Base-by-base conservation (phyloP, 768 basidiomycete genomes). In the Termitomyces heimii region DNA sequence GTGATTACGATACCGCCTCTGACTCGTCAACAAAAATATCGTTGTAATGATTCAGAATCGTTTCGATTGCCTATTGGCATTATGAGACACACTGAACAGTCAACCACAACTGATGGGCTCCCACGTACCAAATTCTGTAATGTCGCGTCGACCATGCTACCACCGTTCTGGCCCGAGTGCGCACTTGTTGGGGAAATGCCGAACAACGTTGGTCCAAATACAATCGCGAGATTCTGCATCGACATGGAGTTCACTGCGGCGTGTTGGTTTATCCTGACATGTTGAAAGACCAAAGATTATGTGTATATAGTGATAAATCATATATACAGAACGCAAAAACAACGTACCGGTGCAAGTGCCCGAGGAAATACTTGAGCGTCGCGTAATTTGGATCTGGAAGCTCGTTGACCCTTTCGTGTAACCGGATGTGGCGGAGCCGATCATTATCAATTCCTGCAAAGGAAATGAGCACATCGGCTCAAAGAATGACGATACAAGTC, bases 301-400 rank as follows among this genome's bases (percentile, higher is more conserved):
- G n/a, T n/a, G n/a, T n/a, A 42, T 18, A 54, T 39, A 48, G 28
- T 54, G 32, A 48, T n/a, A 42, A 29, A 54, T 51, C 5, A 28
- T 2, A 44, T 13, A 48, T 32, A 6, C 13, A 28, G n/a, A 32
- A n/a, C 5, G 24, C 16, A 13, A 32, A 39, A 32, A 83, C 47
- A 57, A 82, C 47, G 56, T 63, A 96, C 95, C 82, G 85, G 73
- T 98, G 81, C 60, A 99, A 76, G 73, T 99, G 97, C 13, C 92
- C 94, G 78, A 99, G 79, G 71, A 98, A 89, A 70, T 82, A 97
- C 69, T 98, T 98, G 51, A 98, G 78, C 1, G 96, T 96, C 1
- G 97, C 92, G 66, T 99, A 99, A 71, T 98, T 98, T n/a, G 97
- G 83, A 73, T 99, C 97, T 13, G 97, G 96, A 53, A 99, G 80